These are phyloP conservation scores for Phycomyces blakesleeanus DNA, from an alignment of 192 early-diverging fungal genomes.

Conservation along the genomic window DNA sequence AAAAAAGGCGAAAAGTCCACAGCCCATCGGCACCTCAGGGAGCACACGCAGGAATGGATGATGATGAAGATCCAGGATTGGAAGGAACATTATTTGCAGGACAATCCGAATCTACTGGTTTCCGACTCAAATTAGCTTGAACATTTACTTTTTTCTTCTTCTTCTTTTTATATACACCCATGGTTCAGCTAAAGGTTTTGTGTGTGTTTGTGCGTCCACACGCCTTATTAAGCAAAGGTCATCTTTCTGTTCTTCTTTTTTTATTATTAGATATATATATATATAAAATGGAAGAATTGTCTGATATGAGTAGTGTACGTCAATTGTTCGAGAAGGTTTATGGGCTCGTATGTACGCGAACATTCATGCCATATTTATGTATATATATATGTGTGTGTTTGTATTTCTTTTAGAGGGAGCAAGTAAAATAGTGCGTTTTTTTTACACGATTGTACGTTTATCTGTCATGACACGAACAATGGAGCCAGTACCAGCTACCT, in stretches of 20 bases:
- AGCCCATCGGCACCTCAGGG: constrained; percentile 62
- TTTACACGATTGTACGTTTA: constrained; percentile 61
- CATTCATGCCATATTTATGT: too few relatives aligned
- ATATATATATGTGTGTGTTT: too few relatives aligned
- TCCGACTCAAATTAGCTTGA: constrained; percentile 47
- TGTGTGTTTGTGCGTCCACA: too few relatives aligned
- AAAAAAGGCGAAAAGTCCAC: constrained; percentile 22
- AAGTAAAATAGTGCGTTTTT: not conserved
- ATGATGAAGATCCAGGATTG: constrained; percentile 33
- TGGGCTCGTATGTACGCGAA: too few relatives aligned
- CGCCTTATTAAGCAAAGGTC: too few relatives aligned
- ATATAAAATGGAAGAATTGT: too few relatives aligned
- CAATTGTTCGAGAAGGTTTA: too few relatives aligned
- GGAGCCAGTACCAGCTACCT: constrained; percentile 81
- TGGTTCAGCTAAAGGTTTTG: too few relatives aligned
- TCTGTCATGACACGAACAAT: constrained; percentile 94
- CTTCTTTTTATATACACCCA: too few relatives aligned
- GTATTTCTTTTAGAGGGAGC: not conserved
- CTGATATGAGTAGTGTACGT: too few relatives aligned
- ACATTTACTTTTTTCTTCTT: not conserved
- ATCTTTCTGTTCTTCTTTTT: too few relatives aligned
- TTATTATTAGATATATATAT: too few relatives aligned
- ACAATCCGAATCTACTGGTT: constrained; percentile 52
- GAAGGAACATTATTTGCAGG: constrained; percentile 49
- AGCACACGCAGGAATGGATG: constrained; percentile 49